A percentile compares a stretch with the other conserved stretches of the same genome.
Conservation (phyloP, 495 filamentous ascomycete genomes). For the Daldinia caldariorum region DNA sequence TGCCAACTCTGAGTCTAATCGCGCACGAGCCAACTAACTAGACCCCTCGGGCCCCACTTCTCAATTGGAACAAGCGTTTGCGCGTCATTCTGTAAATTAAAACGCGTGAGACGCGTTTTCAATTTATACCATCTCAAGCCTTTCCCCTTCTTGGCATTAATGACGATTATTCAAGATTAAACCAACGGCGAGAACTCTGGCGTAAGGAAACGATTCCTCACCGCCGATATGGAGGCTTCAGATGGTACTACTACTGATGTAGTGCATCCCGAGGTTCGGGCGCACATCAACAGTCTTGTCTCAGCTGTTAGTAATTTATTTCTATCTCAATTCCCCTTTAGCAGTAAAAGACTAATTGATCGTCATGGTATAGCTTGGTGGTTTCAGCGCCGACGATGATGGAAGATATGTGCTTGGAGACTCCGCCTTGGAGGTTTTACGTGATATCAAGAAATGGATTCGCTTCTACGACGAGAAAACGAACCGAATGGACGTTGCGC, state of each 20-base stretch:
- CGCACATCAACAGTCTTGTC: slow-evolving; percentile 89
- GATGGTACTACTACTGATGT: slow-evolving; percentile 63
- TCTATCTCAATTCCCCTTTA: slow-evolving; percentile 17
- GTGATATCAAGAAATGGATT: slow-evolving; percentile 93
- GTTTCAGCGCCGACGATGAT: slow-evolving; percentile 80
- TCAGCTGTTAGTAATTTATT: slow-evolving; percentile 80
- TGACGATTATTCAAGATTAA: slow-evolving; percentile 26
- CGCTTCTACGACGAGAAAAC: slow-evolving; percentile 93
- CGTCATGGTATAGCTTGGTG: slow-evolving; percentile 75
- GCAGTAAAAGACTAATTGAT: slow-evolving; percentile 7
- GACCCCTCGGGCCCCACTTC: not conserved
- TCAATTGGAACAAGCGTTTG: slow-evolving; percentile 9
- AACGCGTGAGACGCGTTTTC: slow-evolving; percentile 41
- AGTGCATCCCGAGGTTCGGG: slow-evolving; percentile 88
- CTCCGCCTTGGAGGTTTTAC: slow-evolving; percentile 88
- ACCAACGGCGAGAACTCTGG: slow-evolving; percentile 25
- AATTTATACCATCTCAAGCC: slow-evolving; percentile 35
- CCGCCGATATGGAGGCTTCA: slow-evolving; percentile 59
- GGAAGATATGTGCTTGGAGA: slow-evolving; percentile 86
- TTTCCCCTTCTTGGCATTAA: slow-evolving; percentile 24
- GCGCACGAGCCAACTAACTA: slow-evolving; percentile 1
- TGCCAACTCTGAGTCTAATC: not conserved
- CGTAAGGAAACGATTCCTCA: slow-evolving; percentile 38
- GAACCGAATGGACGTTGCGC: slow-evolving; percentile 93
- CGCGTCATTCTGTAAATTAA: slow-evolving; percentile 34